These are phyloP conservation scores for Heliamphora exappendiculata DNA, from an alignment of 148 eudicot species.

Conservation along the genomic window DNA sequence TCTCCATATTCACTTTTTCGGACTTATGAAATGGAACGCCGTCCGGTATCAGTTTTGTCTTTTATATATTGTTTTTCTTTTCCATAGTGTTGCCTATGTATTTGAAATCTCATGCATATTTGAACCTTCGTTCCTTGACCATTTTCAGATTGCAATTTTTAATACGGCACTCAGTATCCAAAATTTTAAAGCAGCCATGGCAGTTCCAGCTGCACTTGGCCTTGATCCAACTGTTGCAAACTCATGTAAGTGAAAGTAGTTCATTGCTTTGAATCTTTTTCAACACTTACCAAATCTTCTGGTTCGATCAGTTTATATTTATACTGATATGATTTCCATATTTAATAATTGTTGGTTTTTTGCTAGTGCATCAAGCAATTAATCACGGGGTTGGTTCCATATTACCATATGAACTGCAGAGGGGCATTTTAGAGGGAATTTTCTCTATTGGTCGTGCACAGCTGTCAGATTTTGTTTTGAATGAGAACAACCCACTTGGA, in stretches of 20 bases:
- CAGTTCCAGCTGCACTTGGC: conserved; percentile 93
- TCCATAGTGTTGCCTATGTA: neutral
- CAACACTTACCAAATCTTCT: neutral
- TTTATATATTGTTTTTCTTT: neutral
- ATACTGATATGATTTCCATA: neutral
- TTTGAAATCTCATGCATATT: conserved; percentile 1
- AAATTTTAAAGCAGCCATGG: conserved; percentile 95
- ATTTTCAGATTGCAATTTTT: conserved; percentile 65
- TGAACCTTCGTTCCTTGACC: conserved; percentile 4
- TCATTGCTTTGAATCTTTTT: neutral
- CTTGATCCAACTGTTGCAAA: conserved; percentile 84
- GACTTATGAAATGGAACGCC: conserved; percentile 81
- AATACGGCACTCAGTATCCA: conserved; percentile 81
- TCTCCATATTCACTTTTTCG: conserved; percentile 55
- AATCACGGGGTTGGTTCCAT: conserved; percentile 59
- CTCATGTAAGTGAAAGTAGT: conserved; percentile 43
- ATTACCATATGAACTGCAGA: conserved; percentile 64
- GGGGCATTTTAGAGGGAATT: conserved; percentile 63
- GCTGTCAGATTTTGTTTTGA: conserved; percentile 63
- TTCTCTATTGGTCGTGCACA: conserved; percentile 87
- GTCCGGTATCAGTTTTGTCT: conserved; percentile 47
- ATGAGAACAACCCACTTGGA: conserved; percentile 81
- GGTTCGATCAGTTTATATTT: neutral
- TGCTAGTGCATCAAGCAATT: conserved; percentile 70
- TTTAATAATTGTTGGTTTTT: neutral